Base-by-base conservation (phyloP, 257 asterid species). In the Salvia hispanica region DNA sequence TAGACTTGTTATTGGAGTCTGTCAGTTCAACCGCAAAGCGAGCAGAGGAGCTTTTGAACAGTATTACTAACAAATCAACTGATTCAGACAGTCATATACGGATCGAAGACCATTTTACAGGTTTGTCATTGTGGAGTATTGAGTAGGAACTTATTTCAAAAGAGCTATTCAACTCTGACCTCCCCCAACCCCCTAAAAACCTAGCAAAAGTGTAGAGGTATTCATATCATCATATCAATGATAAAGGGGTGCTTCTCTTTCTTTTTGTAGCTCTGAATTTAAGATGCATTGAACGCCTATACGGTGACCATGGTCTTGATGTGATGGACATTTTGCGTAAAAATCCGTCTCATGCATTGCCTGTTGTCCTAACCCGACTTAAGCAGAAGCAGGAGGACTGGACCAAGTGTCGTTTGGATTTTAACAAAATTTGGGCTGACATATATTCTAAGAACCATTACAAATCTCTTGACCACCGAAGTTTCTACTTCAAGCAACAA, bases 381-480 rank as follows among this genome's bases (percentile, higher is more conserved):
- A 91, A 87, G 81, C 98, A 91, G 87, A 91, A 91, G 80, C 98
- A 85, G 77, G 98, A 89, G 62, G 98, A 89, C 76, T 91, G 98
- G 98, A 81, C 80, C 11, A 82, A 79, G 72, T 80, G 86, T 53
- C 87, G 87, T 66, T 70, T 80, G 52, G 92, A 83, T 78, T 85
- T 85, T 58, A 81, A 85, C 76, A 85, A 81, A 75, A 80, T 85
- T 53, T 85, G 92, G 92, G 87, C 89, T 69, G 89, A 81, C 47
- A 83, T 85, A 73, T 85, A 85, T 81, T 75, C 89, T 33, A 85
- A 81, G 75, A 85, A 85, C 76, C 89, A 85, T 73, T 76, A 79
- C 81, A 85, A 83, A 64, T 85, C 89, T 31, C 89, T 85, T 57
- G 92, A 85, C 48, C 92, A 85, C 66, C 84, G 92, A 12, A 83